Conservation (phyloP, 2,329 filamentous ascomycete genomes). For the Colletotrichum orchidophilum region DNA sequence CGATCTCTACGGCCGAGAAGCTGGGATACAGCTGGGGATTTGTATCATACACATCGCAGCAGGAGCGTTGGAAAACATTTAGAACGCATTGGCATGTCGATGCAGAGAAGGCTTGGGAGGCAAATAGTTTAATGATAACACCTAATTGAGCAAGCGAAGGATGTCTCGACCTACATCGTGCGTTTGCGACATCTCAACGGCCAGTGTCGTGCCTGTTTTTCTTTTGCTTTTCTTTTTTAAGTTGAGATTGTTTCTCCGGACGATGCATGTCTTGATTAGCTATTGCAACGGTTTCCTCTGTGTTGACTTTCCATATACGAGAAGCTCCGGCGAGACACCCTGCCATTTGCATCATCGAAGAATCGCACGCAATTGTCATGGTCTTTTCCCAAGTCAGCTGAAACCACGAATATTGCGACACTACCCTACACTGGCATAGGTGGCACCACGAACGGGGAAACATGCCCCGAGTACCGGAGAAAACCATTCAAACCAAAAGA, state of each 20-base stretch:
- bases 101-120: not conserved
- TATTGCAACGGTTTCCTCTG: not conserved
- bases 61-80: not conserved
- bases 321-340: not conserved
- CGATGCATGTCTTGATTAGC: constrained; percentile 10
- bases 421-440: not conserved
- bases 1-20: constrained; percentile 20
- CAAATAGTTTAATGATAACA: constrained; percentile 19
- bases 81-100: not conserved
- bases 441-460: not conserved
- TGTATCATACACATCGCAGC: not conserved
- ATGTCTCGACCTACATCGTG: constrained; percentile 19
- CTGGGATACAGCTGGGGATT: not conserved
- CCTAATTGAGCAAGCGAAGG: constrained; percentile 17
- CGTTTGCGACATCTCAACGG: constrained; percentile 30
- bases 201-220: constrained; percentile 4
- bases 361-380: not conserved
- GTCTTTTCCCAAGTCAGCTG: not conserved
- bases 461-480: not conserved
- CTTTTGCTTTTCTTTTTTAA: no score
- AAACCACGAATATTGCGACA: not conserved
- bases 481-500: not conserved
- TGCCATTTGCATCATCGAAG: not conserved
- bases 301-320: constrained; percentile 11
- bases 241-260: not conserved